Conservation (phyloP, 2,329 filamentous ascomycete species). For the Pseudopithomyces chartarum region DNA sequence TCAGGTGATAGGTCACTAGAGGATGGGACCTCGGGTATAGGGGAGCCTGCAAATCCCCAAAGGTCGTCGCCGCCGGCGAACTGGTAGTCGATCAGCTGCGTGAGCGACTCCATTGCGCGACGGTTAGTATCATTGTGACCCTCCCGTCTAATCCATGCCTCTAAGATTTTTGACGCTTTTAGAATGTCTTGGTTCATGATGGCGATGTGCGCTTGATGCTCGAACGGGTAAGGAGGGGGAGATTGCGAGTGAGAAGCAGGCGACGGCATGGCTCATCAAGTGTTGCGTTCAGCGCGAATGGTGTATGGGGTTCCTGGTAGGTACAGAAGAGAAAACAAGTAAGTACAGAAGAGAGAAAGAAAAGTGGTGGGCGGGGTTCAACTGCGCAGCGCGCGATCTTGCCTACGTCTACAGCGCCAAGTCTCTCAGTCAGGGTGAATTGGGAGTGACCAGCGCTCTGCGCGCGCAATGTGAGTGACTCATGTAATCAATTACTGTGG, state of each 20-base stretch:
- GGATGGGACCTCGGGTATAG: not conserved
- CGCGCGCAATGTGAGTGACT: no score
- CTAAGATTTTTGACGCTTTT: not conserved
- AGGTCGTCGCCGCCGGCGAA: not conserved
- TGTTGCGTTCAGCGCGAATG: no score
- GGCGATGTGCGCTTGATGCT: not conserved
- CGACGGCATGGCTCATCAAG: not conserved
- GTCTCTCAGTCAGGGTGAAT: no score
- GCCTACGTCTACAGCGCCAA: no score
- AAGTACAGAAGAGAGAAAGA: no score
- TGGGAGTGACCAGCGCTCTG: no score
- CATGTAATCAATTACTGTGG: no score
- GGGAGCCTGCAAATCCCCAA: not conserved
- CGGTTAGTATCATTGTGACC: not conserved
- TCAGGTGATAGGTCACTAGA: not conserved
- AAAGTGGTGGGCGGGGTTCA: no score
- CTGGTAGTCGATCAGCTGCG: not conserved
- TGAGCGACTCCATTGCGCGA: not conserved
- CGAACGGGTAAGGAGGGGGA: not conserved
- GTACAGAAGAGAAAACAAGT: no score
- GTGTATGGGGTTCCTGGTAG: no score
- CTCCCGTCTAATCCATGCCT: not conserved
- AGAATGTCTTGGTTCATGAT: not conserved
- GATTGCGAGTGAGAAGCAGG: no score
- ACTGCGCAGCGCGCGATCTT: no score